Percentiles rank a stretch among this genome's conserved stretches.
phyloP scores from a whole-genome alignment of 352 stramenopile genomes.

The Globisporangium parvum region DNA sequence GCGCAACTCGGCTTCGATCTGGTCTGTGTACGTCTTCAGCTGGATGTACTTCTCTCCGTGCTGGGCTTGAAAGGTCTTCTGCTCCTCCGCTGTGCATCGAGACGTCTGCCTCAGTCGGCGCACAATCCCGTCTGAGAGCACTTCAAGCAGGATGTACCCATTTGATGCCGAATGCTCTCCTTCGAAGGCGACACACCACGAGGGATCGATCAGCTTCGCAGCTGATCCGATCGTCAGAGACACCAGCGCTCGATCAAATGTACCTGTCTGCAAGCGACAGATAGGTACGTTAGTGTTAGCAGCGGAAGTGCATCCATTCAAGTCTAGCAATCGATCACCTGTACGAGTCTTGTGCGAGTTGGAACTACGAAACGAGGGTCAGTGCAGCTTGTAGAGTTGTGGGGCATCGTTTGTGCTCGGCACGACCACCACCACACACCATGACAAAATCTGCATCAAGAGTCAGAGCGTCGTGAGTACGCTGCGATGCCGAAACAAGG shows the following conservation, averaged over 20 bases:
- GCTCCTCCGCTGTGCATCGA: slow-evolving; percentile 50
- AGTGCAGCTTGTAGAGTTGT: not conserved
- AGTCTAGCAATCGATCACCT: slow-evolving; percentile 25
- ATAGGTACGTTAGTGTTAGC: slow-evolving; percentile 1
- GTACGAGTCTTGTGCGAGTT: slow-evolving; percentile 78
- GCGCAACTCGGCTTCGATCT: slow-evolving; percentile 73
- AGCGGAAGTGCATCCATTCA: not conserved
- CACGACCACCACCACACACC: slow-evolving; percentile 20
- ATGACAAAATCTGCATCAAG: slow-evolving; percentile 59
- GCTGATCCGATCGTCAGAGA: slow-evolving; percentile 1
- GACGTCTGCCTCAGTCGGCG: not conserved
- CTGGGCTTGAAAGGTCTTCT: slow-evolving; percentile 73
- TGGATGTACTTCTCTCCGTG: slow-evolving; percentile 86
- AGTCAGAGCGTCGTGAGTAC: not conserved
- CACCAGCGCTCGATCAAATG: not conserved
- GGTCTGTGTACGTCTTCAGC: slow-evolving; percentile 81
- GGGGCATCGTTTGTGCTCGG: too few relatives aligned
- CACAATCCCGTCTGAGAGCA: not conserved
- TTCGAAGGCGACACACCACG: slow-evolving; percentile 8
- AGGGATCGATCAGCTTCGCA: not conserved
- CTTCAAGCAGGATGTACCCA: slow-evolving; percentile 27
- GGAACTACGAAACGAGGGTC: slow-evolving; percentile 41
- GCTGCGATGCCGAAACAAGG: too few relatives aligned
- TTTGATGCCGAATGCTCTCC: slow-evolving; percentile 69
- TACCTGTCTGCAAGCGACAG: slow-evolving; percentile 40